phyloP scores from a whole-genome alignment of 1,284 basidiomycete species.

The Leccinum angustisporum region DNA sequence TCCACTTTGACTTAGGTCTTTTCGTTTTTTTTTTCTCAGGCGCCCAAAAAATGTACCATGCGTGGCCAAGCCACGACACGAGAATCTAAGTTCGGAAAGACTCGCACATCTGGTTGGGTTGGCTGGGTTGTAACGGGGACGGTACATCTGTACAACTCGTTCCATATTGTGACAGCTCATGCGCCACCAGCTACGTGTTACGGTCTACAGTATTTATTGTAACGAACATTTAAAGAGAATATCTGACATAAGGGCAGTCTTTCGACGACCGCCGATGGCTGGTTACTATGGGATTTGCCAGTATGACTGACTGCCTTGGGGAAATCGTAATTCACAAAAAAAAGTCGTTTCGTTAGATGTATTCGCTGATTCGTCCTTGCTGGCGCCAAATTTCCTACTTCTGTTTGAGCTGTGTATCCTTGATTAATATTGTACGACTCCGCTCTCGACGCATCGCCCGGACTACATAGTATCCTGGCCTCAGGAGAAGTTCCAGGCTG shows the following conservation, averaged over 20 bases:
- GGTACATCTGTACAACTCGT: not conserved
- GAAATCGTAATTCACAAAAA: not conserved
- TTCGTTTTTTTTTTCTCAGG: conserved; percentile 1
- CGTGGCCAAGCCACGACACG: not conserved
- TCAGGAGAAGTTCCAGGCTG: not conserved
- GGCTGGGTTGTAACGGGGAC: not conserved
- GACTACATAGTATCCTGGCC: not conserved
- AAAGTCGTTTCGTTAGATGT: not conserved
- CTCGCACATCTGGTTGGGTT: conserved; percentile 15
- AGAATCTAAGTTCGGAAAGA: conserved; percentile 8
- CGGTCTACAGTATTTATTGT: not conserved
- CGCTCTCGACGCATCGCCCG: not conserved
- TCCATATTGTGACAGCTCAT: not conserved
- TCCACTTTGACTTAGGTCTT: not conserved
- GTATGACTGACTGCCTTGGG: not conserved
- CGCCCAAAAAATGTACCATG: conserved; percentile 19
- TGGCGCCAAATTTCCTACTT: not conserved
- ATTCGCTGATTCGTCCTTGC: not conserved
- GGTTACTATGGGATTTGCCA: not conserved
- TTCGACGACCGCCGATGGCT: not conserved
- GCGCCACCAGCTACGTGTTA: not conserved
- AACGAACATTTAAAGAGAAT: not conserved
- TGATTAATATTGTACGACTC: not conserved
- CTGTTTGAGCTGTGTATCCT: not conserved
- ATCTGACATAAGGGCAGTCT: not conserved